Percentiles rank a stretch among this genome's conserved stretches.
phyloP scores from a whole-genome alignment of 2,329 filamentous ascomycete genomes.

The Aureobasidium lini region DNA sequence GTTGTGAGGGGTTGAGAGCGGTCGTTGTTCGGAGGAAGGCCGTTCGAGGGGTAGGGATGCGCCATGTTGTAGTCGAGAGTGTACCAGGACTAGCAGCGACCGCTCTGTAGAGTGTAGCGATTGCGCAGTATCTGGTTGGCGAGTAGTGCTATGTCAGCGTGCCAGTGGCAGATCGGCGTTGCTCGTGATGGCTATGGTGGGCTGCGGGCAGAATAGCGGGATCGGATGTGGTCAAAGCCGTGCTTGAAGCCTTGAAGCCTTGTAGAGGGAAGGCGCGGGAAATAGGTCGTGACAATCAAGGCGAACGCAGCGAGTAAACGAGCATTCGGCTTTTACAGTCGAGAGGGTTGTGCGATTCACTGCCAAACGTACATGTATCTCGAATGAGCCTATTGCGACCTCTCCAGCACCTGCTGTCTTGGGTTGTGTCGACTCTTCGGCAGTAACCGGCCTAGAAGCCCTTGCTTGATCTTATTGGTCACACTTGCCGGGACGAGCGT shows the following conservation, averaged over 20 bases:
- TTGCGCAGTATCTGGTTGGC: not conserved
- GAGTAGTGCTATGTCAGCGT: constrained; percentile 2
- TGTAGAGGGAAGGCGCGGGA: not conserved
- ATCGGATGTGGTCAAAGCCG: not conserved
- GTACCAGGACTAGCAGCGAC: constrained; percentile 14
- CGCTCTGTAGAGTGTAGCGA: not conserved
- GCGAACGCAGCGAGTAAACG: constrained; percentile 3
- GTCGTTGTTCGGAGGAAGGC: constrained; percentile 17
- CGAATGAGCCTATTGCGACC: not conserved
- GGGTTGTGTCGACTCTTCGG: not conserved
- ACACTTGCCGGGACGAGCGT: not conserved
- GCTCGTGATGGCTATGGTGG: not conserved
- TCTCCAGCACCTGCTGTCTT: not conserved
- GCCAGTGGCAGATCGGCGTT: constrained; percentile 1
- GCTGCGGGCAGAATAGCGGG: constrained; percentile 2
- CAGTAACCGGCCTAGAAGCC: not conserved
- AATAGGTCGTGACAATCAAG: not conserved
- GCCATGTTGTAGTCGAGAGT: constrained; percentile 23
- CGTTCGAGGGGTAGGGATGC: constrained; percentile 15
- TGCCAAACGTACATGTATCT: not conserved
- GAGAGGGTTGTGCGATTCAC: not conserved
- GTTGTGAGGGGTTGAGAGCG: constrained; percentile 31
- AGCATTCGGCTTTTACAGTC: not conserved
- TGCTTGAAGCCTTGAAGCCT: not conserved
- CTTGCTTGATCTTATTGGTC: constrained; percentile 7